phyloP scores from a whole-genome alignment of 331 rosid genomes.

The Pyracantha coccinea region DNA sequence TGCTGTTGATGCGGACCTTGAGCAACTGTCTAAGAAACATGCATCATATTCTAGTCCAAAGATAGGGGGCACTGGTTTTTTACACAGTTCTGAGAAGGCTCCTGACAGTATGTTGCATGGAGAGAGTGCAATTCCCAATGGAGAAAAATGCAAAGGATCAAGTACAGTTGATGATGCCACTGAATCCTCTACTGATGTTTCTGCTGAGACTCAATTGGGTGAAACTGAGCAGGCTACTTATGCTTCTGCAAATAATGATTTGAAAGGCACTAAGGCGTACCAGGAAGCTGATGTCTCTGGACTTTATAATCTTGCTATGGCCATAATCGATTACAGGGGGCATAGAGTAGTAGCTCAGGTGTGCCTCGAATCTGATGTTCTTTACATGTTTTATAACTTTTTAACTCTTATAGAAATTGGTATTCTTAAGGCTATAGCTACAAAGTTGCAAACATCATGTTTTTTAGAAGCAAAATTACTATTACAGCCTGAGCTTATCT shows the following conservation, averaged over 20 bases:
- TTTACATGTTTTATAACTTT: neutral
- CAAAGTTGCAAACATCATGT: no score
- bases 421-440: neutral
- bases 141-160: constrained; percentile 37
- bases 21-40: constrained; percentile 64
- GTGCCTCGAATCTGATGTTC: constrained; percentile 2
- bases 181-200: constrained; percentile 36
- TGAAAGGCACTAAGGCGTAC: constrained; percentile 97
- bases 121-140: constrained; percentile 45
- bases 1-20: constrained; percentile 97
- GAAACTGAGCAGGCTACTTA: constrained; percentile 99
- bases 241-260: constrained; percentile 99
- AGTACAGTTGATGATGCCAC: constrained; percentile 35
- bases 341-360: constrained; percentile 99
- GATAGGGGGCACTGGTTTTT: constrained; percentile 20
- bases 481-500: neutral
- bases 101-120: constrained; percentile 21
- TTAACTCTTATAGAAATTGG: neutral
- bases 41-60: constrained; percentile 41
- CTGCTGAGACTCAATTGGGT: constrained; percentile 57
- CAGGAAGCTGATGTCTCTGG: constrained; percentile 99
- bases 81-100: constrained; percentile 40
- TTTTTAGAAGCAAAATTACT: neutral
- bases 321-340: constrained; percentile 93
- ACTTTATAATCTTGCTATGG: constrained; percentile 94